phyloP scores from a whole-genome alignment of 257 asterid genomes.

The Euphrasia confusa region DNA sequence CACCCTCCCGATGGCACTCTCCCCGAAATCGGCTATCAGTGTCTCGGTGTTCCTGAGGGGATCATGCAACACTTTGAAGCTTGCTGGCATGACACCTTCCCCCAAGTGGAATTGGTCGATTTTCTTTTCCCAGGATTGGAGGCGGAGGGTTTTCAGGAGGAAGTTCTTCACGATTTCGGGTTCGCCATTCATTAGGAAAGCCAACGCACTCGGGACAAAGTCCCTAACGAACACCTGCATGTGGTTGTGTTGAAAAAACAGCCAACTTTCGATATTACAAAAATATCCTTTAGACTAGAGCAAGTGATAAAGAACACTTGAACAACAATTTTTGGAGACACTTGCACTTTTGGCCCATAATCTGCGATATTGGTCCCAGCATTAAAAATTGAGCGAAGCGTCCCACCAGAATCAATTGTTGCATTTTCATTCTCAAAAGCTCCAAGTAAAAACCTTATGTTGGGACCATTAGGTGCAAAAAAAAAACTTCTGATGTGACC shows the following conservation, averaged over 20 bases:
- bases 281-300: background rate
- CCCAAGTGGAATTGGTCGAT: slow-evolving; percentile 47
- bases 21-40: slow-evolving; percentile 50
- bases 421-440: too few relatives aligned
- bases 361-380: too few relatives aligned
- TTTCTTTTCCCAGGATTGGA: slow-evolving; percentile 52
- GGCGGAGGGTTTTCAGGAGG: slow-evolving; percentile 44
- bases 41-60: slow-evolving; percentile 47
- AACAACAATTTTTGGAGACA: background rate
- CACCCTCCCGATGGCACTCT: slow-evolving; percentile 61
- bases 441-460: too few relatives aligned
- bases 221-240: slow-evolving; percentile 53
- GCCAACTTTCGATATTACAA: background rate
- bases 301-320: background rate
- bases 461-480: too few relatives aligned
- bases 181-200: slow-evolving; percentile 50
- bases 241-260: background rate
- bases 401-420: too few relatives aligned
- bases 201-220: slow-evolving; percentile 52
- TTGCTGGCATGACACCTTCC: slow-evolving; percentile 56
- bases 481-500: too few relatives aligned
- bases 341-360: too few relatives aligned
- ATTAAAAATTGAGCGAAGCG: too few relatives aligned
- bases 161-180: slow-evolving; percentile 48
- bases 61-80: slow-evolving; percentile 50